phyloP scores from a whole-genome alignment of 441 rosid species.

The Gossypium schwendimanii region DNA sequence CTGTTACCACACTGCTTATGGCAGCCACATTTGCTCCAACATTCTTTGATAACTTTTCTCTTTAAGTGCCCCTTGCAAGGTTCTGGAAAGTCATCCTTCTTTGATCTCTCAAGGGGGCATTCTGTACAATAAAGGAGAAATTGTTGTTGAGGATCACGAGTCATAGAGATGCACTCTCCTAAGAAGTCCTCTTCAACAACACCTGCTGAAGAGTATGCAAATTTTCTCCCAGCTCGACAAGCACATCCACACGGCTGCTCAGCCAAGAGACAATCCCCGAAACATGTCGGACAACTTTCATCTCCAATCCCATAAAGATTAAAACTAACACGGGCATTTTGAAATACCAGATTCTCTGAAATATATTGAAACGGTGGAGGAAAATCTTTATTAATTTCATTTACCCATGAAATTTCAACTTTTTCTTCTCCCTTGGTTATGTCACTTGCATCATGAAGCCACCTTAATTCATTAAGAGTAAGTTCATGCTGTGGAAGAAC shows the following conservation, averaged over 20 bases:
- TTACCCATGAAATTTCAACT: conserved; percentile 64
- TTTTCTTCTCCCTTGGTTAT: conserved; percentile 69
- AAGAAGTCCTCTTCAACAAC: conserved; percentile 53
- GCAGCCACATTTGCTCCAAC: conserved; percentile 92
- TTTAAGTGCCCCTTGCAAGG: conserved; percentile 82
- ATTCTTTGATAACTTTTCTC: conserved; percentile 73
- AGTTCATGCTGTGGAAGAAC: conserved; percentile 44
- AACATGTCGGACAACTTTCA: conserved; percentile 56
- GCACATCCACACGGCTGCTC: conserved; percentile 54
- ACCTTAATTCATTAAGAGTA: conserved; percentile 42
- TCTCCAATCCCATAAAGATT: conserved; percentile 48
- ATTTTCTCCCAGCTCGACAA: conserved; percentile 30
- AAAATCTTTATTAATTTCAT: conserved; percentile 47
- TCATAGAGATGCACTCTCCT: conserved; percentile 51
- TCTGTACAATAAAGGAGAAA: conserved; percentile 44
- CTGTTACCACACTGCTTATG: conserved; percentile 74
- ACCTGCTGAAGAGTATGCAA: conserved; percentile 55
- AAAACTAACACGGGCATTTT: conserved; percentile 52
- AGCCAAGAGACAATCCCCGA: conserved; percentile 60
- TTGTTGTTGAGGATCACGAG: conserved; percentile 50
- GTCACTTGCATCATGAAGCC: conserved; percentile 40
- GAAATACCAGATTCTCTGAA: conserved; percentile 46
- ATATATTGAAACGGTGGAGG: conserved; percentile 64
- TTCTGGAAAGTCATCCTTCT: conserved; percentile 42
- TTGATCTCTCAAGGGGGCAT: conserved; percentile 68